Evolutionary conservation across 1,284 basidiomycete species (phyloP).

Genomic region (Xerocomus nothofagi): DNA sequence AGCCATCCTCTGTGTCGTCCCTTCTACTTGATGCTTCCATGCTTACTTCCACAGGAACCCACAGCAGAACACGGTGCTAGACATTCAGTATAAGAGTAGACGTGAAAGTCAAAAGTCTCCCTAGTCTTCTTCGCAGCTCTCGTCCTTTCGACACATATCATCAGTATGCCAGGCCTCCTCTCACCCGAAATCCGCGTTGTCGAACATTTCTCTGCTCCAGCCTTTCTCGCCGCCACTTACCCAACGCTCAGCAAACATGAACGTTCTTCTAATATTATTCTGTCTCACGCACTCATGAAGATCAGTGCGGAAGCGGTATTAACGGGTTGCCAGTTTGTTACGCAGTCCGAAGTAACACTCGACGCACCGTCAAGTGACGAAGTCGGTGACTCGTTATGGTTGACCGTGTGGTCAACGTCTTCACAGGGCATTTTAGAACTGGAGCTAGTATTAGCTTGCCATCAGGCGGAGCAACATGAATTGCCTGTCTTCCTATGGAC

Average conservation of each 20-base stretch:
- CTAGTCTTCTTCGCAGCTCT: conserved; percentile 19
- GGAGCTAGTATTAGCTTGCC: conserved; percentile 50
- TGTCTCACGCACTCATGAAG: conserved; percentile 50
- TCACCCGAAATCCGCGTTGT: conserved; percentile 38
- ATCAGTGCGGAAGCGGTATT: conserved; percentile 40
- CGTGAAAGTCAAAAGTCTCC: not conserved
- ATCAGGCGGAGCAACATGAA: conserved; percentile 43
- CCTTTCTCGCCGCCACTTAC: conserved; percentile 45
- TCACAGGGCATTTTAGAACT: conserved; percentile 35
- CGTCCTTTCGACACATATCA: conserved; percentile 18
- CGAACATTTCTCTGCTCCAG: conserved; percentile 42
- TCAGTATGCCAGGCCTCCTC: conserved; percentile 29
- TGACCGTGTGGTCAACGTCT: conserved; percentile 48
- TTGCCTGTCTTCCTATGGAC: conserved; percentile 57
- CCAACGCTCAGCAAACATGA: conserved; percentile 46
- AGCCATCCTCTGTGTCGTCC: conserved; percentile 14
- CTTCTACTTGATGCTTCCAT: conserved; percentile 12
- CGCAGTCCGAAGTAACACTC: conserved; percentile 34
- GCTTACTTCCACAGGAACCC: conserved; percentile 20
- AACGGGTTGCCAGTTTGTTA: conserved; percentile 40
- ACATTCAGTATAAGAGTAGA: conserved; percentile 12
- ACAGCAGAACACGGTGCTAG: conserved; percentile 18
- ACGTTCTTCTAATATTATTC: conserved; percentile 51
- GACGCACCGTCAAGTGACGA: conserved; percentile 13
- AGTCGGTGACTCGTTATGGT: conserved; percentile 43